These are phyloP conservation scores for Echinosophora koreensis DNA, from an alignment of 306 rosid species.

Conservation along the genomic window DNA sequence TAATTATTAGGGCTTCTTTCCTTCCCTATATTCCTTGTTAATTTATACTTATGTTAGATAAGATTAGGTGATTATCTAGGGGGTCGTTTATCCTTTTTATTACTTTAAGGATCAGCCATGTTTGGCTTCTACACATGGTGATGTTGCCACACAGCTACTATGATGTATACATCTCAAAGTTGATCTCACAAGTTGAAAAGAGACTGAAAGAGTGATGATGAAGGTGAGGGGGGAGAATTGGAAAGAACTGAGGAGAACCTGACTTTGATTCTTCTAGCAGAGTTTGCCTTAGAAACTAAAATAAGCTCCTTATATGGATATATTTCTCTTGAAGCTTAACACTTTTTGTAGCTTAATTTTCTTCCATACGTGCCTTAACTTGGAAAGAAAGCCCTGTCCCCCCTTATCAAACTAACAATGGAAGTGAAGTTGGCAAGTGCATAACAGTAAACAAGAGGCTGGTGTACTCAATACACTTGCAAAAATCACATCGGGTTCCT, in stretches of 20 bases:
- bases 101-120: background rate
- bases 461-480: constrained; percentile 48
- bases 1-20: background rate
- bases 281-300: constrained; percentile 37
- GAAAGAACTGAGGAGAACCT: constrained; percentile 20
- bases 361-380: constrained; percentile 60
- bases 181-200: constrained; percentile 26
- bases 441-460: constrained; percentile 41
- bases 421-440: constrained; percentile 55
- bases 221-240: constrained; percentile 3
- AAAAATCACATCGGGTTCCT: constrained; percentile 52
- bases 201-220: constrained; percentile 26
- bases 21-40: constrained; percentile 10
- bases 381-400: constrained; percentile 66
- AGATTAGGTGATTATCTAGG: constrained; percentile 4
- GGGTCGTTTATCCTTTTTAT: constrained; percentile 24
- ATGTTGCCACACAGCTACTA: constrained; percentile 42
- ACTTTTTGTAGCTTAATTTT: constrained; percentile 16
- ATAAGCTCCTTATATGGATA: background rate
- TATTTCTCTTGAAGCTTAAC: constrained; percentile 20
- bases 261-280: constrained; percentile 28
- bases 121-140: constrained; percentile 25
- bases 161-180: constrained; percentile 6
- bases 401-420: constrained; percentile 57
- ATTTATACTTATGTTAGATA: constrained; percentile 23